Evolutionary conservation across 2,329 filamentous ascomycete species (phyloP).

Genomic region (Macroventuria anomochaeta): DNA sequence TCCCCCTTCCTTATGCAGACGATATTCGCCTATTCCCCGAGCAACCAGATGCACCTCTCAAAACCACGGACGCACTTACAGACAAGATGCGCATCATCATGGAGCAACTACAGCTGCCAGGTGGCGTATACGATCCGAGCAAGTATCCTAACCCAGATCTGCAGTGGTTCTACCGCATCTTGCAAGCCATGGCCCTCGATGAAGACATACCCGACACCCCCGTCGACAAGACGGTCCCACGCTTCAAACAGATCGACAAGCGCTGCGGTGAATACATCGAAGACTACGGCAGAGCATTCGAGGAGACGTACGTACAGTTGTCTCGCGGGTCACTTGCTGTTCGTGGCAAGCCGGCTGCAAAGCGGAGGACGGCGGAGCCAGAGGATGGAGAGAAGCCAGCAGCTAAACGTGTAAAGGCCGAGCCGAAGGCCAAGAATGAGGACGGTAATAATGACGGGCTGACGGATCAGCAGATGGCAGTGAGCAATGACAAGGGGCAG

Average conservation of each 20-base stretch:
- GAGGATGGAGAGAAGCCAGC: conserved; percentile 33
- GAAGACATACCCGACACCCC: conserved; percentile 81
- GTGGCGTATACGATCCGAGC: conserved; percentile 79
- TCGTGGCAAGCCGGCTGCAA: conserved; percentile 46
- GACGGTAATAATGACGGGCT: conserved; percentile 35
- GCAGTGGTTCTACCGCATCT: conserved; percentile 96
- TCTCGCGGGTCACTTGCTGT: conserved; percentile 51
- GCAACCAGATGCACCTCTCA: conserved; percentile 54
- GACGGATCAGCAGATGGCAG: conserved; percentile 55
- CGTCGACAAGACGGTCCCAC: conserved; percentile 82
- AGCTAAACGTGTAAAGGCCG: conserved; percentile 38
- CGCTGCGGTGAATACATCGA: conserved; percentile 79
- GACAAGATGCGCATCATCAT: conserved; percentile 83
- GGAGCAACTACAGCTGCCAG: conserved; percentile 87
- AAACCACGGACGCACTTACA: conserved; percentile 70
- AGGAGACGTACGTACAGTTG: conserved; percentile 60
- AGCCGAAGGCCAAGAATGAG: conserved; percentile 33
- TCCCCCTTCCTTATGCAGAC: conserved; percentile 86
- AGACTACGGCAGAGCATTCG: conserved; percentile 75
- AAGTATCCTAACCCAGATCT: conserved; percentile 92
- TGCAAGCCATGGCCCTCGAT: conserved; percentile 89
- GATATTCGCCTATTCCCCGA: conserved; percentile 81
- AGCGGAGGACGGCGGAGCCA: conserved; percentile 52
- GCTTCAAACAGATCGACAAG: conserved; percentile 85
- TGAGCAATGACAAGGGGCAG: conserved; percentile 52